Conservation (phyloP, 1,139 yeast genomes). For the Candida dubliniensis region DNA sequence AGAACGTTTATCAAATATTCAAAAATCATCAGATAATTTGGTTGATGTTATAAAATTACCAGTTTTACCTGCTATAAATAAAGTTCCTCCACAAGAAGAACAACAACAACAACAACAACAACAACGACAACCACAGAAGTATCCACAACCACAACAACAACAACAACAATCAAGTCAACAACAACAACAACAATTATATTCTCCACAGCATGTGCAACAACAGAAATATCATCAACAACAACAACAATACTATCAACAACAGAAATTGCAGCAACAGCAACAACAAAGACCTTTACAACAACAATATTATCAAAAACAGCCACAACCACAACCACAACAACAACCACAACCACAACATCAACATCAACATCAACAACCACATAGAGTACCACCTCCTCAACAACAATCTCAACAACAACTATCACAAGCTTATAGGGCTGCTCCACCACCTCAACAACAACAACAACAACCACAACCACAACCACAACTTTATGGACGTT, state of each 20-base stretch:
- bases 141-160: constrained; percentile 7
- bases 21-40: constrained; percentile 6
- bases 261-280: constrained; percentile 5
- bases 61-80: constrained; percentile 12
- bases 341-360: constrained; percentile 10
- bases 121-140: constrained; percentile 3
- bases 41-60: constrained; percentile 1
- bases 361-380: constrained; percentile 5
- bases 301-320: constrained; percentile 7
- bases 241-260: constrained; percentile 11
- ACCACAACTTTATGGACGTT: constrained; percentile 10
- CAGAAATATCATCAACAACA: constrained; percentile 8
- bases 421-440: constrained; percentile 1
- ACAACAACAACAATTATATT: constrained; percentile 3
- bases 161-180: constrained; percentile 21
- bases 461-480: constrained; percentile 10
- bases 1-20: constrained; percentile 7
- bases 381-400: constrained; percentile 12
- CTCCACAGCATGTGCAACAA: constrained; percentile 3
- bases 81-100: constrained; percentile 11
- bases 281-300: constrained; percentile 7
- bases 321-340: constrained; percentile 9
- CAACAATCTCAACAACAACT: constrained; percentile 8
- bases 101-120: constrained; percentile 2
- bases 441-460: constrained; percentile 1